Evolutionary conservation across 108 stramenopile species (phyloP).

Genomic region (Cyclotella atomus): DNA sequence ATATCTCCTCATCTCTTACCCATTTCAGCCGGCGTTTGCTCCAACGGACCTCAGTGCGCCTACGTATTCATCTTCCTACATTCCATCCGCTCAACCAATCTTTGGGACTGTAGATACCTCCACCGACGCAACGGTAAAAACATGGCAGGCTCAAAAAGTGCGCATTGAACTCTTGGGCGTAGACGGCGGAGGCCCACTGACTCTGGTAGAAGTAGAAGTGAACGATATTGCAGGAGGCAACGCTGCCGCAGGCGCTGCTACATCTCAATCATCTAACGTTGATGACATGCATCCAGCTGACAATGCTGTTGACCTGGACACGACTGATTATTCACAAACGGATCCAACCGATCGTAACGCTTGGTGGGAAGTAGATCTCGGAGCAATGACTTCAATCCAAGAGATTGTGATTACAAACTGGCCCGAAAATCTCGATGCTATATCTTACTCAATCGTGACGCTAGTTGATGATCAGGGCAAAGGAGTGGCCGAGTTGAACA

Average conservation of each 20-base stretch:
- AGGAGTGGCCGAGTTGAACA: neutral
- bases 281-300: neutral
- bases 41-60: too few relatives aligned
- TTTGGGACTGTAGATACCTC: neutral
- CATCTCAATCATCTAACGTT: constrained; percentile 1
- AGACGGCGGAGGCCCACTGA: neutral
- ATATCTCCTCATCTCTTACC: too few relatives aligned
- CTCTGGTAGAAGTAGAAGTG: neutral
- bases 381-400: constrained; percentile 10
- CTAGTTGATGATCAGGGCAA: neutral
- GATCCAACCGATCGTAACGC: neutral
- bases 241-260: neutral
- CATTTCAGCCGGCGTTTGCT: too few relatives aligned
- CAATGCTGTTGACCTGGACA: neutral
- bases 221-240: neutral
- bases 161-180: neutral
- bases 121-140: too few relatives aligned
- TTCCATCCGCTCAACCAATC: neutral
- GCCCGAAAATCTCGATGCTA: neutral
- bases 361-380: constrained; percentile 19
- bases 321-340: constrained; percentile 5
- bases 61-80: too few relatives aligned
- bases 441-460: neutral
- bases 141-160: neutral
- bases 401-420: neutral